Percentiles rank a stretch among this genome's conserved stretches.
phyloP scores from a whole-genome alignment of 169 alveolate genomes.

The Eimeria brunetti region DNA sequence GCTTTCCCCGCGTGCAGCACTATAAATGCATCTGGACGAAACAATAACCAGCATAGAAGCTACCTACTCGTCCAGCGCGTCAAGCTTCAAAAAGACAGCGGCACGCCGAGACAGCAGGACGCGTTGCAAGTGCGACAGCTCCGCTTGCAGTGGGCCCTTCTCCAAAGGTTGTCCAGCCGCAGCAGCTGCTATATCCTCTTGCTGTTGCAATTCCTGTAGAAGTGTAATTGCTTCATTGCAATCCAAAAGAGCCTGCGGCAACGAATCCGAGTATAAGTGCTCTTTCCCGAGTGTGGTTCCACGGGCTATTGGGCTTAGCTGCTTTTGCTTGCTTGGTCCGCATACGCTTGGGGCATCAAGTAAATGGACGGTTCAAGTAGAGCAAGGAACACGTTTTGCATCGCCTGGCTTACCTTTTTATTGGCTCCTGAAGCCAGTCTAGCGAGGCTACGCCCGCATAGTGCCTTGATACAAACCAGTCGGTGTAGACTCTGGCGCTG shows the following conservation, averaged over 20 bases:
- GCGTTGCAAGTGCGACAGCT: slow-evolving; percentile 25
- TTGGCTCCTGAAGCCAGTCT: slow-evolving; percentile 21
- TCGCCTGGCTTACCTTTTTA: background rate
- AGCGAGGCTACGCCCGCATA: slow-evolving; percentile 65
- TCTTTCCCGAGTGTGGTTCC: background rate
- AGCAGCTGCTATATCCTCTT: slow-evolving; percentile 37
- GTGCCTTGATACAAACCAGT: slow-evolving; percentile 28
- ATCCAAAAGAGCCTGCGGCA: slow-evolving; percentile 48
- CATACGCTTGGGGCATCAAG: background rate
- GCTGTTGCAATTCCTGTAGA: slow-evolving; percentile 35
- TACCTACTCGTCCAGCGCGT: slow-evolving; percentile 34
- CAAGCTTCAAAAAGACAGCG: slow-evolving; percentile 46
- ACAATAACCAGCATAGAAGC: background rate
- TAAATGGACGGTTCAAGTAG: background rate
- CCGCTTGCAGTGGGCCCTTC: slow-evolving; percentile 7
- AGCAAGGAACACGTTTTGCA: background rate
- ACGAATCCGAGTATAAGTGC: background rate
- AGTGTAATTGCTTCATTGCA: slow-evolving; percentile 52
- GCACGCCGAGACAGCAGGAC: slow-evolving; percentile 59
- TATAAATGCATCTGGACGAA: background rate
- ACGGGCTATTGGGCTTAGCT: background rate
- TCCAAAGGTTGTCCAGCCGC: slow-evolving; percentile 45
- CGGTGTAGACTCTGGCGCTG: slow-evolving; percentile 8
- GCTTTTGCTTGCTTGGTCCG: background rate
- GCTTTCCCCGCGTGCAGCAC: background rate